Conservation (phyloP, 2,329 filamentous ascomycete genomes). For the Aaosphaeria arxii region DNA sequence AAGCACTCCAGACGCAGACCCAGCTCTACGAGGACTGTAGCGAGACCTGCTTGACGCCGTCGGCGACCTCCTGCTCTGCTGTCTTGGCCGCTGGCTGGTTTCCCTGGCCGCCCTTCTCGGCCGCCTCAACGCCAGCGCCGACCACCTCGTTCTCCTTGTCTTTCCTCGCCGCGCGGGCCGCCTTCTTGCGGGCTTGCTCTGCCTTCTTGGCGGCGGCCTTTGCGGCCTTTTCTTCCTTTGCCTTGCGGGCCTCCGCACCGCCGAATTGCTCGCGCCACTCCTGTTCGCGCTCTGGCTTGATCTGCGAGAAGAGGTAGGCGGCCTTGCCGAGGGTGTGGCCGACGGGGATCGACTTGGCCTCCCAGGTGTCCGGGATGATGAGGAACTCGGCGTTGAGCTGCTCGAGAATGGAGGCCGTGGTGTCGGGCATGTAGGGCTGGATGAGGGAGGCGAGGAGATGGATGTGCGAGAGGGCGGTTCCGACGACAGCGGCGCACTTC, state of each 20-base stretch:
- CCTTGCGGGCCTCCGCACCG: constrained; percentile 63
- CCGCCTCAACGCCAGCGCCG: constrained; percentile 72
- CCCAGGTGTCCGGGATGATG: constrained; percentile 55
- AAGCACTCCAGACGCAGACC: background rate
- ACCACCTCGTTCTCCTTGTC: constrained; percentile 48
- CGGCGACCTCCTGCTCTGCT: constrained; percentile 43
- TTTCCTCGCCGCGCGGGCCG: constrained; percentile 54
- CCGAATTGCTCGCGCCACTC: constrained; percentile 79
- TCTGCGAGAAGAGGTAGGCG: constrained; percentile 76
- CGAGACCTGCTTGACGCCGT: constrained; percentile 44
- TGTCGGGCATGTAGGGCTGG: constrained; percentile 69
- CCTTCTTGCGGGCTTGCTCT: constrained; percentile 62
- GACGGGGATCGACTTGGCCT: constrained; percentile 44
- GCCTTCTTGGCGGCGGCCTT: constrained; percentile 57
- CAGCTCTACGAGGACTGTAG: constrained; percentile 39
- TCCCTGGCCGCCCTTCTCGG: constrained; percentile 65
- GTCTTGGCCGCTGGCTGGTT: constrained; percentile 31
- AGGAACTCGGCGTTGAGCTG: constrained; percentile 64
- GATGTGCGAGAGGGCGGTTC: constrained; percentile 78
- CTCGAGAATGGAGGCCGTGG: constrained; percentile 65
- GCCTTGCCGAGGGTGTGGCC: constrained; percentile 81
- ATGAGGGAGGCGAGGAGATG: constrained; percentile 77
- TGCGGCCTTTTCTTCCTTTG: constrained; percentile 67
- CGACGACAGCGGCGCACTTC: constrained; percentile 62
- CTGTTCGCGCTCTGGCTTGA: constrained; percentile 75